Evolutionary conservation across 208 protist species (phyloP).

Genomic region (Novymonas esmeraldas): DNA sequence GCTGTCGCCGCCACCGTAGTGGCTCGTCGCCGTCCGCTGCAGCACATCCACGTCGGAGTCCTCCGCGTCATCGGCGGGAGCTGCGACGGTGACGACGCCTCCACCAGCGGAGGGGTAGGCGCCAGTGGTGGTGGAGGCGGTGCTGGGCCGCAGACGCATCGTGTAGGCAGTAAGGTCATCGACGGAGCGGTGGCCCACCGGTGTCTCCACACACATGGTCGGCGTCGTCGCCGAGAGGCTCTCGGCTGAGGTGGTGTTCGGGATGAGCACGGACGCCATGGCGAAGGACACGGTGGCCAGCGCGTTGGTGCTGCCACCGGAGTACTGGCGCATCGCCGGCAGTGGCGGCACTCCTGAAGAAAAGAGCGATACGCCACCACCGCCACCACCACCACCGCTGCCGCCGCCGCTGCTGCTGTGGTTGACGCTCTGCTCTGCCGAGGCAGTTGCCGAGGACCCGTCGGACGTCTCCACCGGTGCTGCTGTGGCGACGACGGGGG

Average conservation of each 20-base stretch:
- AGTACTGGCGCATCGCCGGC: background rate
- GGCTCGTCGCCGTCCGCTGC: conserved; percentile 10
- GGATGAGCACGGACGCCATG: conserved; percentile 5
- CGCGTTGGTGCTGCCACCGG: background rate
- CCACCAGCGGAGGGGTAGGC: background rate
- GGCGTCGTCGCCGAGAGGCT: conserved; percentile 5
- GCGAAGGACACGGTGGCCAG: conserved; percentile 1
- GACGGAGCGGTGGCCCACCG: conserved; percentile 2
- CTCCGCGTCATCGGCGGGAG: background rate
- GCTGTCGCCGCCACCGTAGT: conserved; percentile 12
- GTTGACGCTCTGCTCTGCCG: background rate
- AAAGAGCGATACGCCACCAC: background rate
- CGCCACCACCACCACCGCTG: no score
- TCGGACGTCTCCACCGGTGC: background rate
- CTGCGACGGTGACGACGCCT: background rate
- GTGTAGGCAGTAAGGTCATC: conserved; percentile 14
- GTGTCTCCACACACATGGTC: background rate
- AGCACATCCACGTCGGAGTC: conserved; percentile 8
- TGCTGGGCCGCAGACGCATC: background rate
- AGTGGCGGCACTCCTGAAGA: conserved; percentile 3
- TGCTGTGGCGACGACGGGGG: background rate
- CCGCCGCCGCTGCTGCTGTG: no score
- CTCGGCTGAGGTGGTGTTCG: conserved; percentile 8
- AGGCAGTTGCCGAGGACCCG: background rate
- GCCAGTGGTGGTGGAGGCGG: background rate